Base-by-base conservation (phyloP, 2,329 filamentous ascomycete genomes). In the Pseudocercospora musae region DNA sequence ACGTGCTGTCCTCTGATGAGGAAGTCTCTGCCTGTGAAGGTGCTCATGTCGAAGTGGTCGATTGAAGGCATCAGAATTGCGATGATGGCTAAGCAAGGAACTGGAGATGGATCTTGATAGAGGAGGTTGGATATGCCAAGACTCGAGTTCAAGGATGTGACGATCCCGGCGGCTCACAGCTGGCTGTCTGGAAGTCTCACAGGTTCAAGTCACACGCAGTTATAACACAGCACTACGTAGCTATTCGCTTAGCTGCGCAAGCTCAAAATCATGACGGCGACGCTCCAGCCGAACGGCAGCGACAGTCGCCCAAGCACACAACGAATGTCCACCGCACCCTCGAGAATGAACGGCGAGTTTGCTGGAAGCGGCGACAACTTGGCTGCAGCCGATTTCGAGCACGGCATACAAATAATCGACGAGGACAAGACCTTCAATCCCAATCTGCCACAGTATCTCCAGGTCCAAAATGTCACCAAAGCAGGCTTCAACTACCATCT, bases 401-500 rank as follows among this genome's bases (percentile, higher is more conserved):
- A 96, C 85, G 95, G 95, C 74, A 91, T 98, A 74, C 95, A 99
- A 80, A 92, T 99, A 71, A 91, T 99, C 74, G 92, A 97, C 76
- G 93, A 93, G 80, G 89, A 96, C 75, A 98, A 98, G 82, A 85
- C 91, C 72, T 99, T 97, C 87, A 98, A 96, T 73, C 96, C 92
- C 78, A 79, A 86, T 62, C 81, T 99, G 72, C 89, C 88, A 72
- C 86, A 87, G 62, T 99, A 99, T 77, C 87, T 99, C 69, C 84
- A 86, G 69, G 81, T 87, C 68, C 91, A 92, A 76, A 84, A 90
- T 73, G 87, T 96, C 70, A 90, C 92, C 70, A 87, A 91, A 64
- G 88, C 93, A 66, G 95, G 95, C 74, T 99, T 99, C 86, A 96
- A 98, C 81, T 99, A 99, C 80, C 95, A 99, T 79, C 87, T 99